Percentiles rank a stretch among this genome's conserved stretches.
phyloP scores from a whole-genome alignment of 257 asterid species.

The Dorcoceras hygrometricum region DNA sequence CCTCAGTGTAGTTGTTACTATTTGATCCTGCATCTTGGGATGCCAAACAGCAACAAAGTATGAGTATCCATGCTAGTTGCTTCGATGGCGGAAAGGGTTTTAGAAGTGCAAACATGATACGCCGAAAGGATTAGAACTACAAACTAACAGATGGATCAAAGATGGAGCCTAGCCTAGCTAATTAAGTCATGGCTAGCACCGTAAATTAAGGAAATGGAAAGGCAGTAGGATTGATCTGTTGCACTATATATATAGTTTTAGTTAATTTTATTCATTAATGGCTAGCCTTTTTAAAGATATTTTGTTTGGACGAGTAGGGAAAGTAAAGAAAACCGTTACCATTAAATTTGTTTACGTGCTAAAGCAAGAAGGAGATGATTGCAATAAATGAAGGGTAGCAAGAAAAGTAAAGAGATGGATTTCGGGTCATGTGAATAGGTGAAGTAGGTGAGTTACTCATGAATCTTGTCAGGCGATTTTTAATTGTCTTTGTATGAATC shows the following conservation, averaged over 20 bases:
- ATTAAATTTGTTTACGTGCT: conserved; percentile 25
- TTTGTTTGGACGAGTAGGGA: conserved; percentile 20
- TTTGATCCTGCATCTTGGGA: conserved; percentile 16
- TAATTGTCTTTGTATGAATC: too few species aligned
- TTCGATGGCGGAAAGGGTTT: not conserved
- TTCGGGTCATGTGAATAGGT: conserved; percentile 38
- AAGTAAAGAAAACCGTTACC: conserved; percentile 17
- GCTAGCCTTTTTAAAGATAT: conserved; percentile 24
- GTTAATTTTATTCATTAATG: too few species aligned
- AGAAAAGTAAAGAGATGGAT: conserved; percentile 20
- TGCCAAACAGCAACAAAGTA: conserved; percentile 1
- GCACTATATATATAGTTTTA: too few species aligned
- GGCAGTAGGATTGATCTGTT: not conserved
- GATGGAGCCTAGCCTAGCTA: not conserved
- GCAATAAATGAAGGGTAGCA: conserved; percentile 42
- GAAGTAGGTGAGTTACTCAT: conserved; percentile 31
- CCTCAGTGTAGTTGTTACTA: conserved; percentile 32
- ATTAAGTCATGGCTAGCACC: too few species aligned
- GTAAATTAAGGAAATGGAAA: not conserved
- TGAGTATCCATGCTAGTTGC: conserved; percentile 25
- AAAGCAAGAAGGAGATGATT: conserved; percentile 50
- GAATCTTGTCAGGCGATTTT: conserved; percentile 15
- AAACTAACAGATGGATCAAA: conserved; percentile 8
- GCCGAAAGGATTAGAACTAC: not conserved
- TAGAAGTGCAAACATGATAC: conserved; percentile 16